Conservation (phyloP, 2,329 filamentous ascomycete genomes). For the Mollisia scopiformis region DNA sequence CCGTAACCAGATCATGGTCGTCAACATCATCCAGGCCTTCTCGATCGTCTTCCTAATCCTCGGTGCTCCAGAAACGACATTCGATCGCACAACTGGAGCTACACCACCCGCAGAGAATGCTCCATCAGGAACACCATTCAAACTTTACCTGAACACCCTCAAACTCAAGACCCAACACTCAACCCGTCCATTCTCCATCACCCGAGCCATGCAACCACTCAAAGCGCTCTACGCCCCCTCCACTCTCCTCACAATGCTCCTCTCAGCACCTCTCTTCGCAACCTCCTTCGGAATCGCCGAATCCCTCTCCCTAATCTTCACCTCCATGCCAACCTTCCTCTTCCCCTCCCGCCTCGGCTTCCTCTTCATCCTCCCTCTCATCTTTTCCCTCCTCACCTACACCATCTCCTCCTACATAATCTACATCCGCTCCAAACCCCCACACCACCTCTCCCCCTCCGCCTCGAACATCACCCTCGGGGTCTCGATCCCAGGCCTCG, state of each 20-base stretch:
- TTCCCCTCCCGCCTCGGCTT: constrained; percentile 44
- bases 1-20: constrained; percentile 53
- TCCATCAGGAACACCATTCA: constrained; percentile 13
- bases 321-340: constrained; percentile 47
- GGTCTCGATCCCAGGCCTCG: constrained; percentile 10
- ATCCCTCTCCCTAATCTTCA: constrained; percentile 51
- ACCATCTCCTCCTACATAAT: constrained; percentile 12
- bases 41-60: constrained; percentile 52
- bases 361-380: constrained; percentile 40
- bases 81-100: constrained; percentile 42
- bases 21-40: constrained; percentile 51
- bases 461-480: not conserved
- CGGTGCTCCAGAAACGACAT: constrained; percentile 55
- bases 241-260: constrained; percentile 47
- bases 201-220: constrained; percentile 40
- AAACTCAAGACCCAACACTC: constrained; percentile 21
- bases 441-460: constrained; percentile 9
- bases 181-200: constrained; percentile 26
- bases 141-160: constrained; percentile 22
- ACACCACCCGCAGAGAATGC: constrained; percentile 7
- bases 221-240: constrained; percentile 54
- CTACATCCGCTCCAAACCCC: constrained; percentile 9
- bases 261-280: constrained; percentile 49
- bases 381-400: constrained; percentile 24
- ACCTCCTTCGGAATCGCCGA: constrained; percentile 50